Evolutionary conservation across 106 monocot genomes (phyloP), one percentile per base, ranked within the genome.

Genomic region (Acorus gramineus): DNA sequence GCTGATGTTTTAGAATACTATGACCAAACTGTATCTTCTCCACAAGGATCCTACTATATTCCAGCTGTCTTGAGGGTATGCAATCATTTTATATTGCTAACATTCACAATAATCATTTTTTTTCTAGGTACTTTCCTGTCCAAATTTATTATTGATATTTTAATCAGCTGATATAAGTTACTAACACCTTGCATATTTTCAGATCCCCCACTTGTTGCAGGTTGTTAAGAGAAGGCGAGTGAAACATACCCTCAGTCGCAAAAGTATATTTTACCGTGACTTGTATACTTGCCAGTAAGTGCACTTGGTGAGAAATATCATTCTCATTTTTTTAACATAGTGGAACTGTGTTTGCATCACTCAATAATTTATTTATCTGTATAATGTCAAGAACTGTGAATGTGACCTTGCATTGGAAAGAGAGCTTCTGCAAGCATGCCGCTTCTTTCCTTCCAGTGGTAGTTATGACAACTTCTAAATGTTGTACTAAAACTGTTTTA

Each of bases 1-100:
- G 95, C 95, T 61, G 95, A 86, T 84, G 95, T 95, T 67, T 70
- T 95, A 67, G 95, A 95, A 67, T 95, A 95, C 56, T 95, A 95
- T 66, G 95, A 95, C 56, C 90, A 95, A 60, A 90, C 90, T 4
- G 86, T 95, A 4, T 84, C 95, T 49, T 95, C 95, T 11, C 67
- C 86, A 56, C 69, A 60, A 51, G 95, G 90, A 51, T 87, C 90
- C 11, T 95, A 80, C 73, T 87, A 86, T 61, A 83, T 84, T 64
- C 91, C 91, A 46, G 91, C 91, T 57, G 91, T 92, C 8, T 73
- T 92, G 59, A 79, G 83, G 81, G 91, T 86, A 81, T 58, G 13
- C 2, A 46, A 55, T 57, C 12, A 11, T 28, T 28, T 14, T 58
- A 4, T 8, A 58, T 42, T 44, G 1, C 28, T 28, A 28, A 1